Percentiles rank a stretch among this genome's conserved stretches.
phyloP scores from a whole-genome alignment of 2,329 filamentous ascomycete genomes.

The Penicillium sp. region DNA sequence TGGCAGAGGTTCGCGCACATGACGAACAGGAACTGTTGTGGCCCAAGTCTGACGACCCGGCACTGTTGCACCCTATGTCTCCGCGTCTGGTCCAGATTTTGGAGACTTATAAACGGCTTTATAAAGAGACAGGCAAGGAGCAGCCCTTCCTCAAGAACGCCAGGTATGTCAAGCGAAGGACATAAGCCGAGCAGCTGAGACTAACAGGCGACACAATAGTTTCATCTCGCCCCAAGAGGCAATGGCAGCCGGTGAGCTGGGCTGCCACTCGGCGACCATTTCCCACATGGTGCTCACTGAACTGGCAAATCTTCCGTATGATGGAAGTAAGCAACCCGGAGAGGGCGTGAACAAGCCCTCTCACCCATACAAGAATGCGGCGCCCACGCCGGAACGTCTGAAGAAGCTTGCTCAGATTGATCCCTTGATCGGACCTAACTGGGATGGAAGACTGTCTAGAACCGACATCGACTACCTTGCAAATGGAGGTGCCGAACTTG shows the following conservation, averaged over 20 bases:
- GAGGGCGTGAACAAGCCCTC: conserved; percentile 45
- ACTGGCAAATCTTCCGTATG: conserved; percentile 16
- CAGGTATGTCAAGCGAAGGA: conserved; percentile 33
- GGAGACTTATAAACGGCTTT: conserved; percentile 52
- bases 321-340: conserved; percentile 17
- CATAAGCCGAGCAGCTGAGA: background rate
- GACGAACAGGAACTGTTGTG: conserved; percentile 52
- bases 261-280: conserved; percentile 21
- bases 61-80: conserved; percentile 53
- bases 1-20: conserved; percentile 50
- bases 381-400: conserved; percentile 29
- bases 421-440: conserved; percentile 43
- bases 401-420: conserved; percentile 44
- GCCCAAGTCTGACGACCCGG: conserved; percentile 54
- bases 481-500: conserved; percentile 49
- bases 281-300: conserved; percentile 19
- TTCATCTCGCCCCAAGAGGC: conserved; percentile 21
- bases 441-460: conserved; percentile 46
- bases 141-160: conserved; percentile 56
- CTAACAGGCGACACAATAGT: conserved; percentile 6
- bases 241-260: conserved; percentile 20
- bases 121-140: conserved; percentile 52
- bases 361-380: conserved; percentile 43
- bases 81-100: conserved; percentile 55
- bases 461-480: conserved; percentile 54